Evolutionary conservation across 306 rosid genomes (phyloP).

Genomic region (Oxytropis ochrocephala): DNA sequence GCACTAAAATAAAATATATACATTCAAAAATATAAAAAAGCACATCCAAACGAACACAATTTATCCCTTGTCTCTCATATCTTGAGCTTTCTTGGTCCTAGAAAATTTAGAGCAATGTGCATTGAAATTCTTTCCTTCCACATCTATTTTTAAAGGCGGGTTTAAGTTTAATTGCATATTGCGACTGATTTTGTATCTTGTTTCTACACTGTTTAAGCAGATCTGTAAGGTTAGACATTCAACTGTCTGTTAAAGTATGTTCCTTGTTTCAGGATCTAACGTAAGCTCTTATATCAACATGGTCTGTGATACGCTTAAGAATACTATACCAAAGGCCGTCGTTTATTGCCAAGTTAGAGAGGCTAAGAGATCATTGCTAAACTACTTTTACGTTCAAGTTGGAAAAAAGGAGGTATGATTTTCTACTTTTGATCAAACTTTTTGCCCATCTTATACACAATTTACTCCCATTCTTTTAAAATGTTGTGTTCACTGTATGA

Average conservation of each 20-base stretch:
- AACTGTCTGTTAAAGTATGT: background rate
- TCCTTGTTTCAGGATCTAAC: slow-evolving; percentile 69
- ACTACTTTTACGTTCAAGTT: slow-evolving; percentile 68
- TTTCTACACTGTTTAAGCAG: slow-evolving; percentile 9
- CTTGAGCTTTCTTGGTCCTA: background rate
- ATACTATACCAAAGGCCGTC: slow-evolving; percentile 94
- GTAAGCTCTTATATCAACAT: slow-evolving; percentile 77
- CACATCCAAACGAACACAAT: background rate
- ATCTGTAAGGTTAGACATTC: background rate
- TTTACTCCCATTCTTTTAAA: background rate
- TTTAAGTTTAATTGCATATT: background rate
- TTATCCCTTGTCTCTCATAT: background rate
- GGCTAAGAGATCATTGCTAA: slow-evolving; percentile 89
- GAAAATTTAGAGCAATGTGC: background rate
- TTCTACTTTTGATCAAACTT: slow-evolving; percentile 4
- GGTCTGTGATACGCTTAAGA: slow-evolving; percentile 81
- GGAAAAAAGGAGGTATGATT: slow-evolving; percentile 82
- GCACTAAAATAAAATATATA: background rate
- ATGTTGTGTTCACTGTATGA: background rate
- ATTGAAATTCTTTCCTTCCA: background rate
- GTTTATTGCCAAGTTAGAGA: slow-evolving; percentile 99
- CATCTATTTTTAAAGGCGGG: background rate
- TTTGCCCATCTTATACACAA: background rate
- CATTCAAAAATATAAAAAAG: background rate
- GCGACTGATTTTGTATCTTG: background rate